Conservation (phyloP, 2,329 filamentous ascomycete species). For the Trichoderma sp. region DNA sequence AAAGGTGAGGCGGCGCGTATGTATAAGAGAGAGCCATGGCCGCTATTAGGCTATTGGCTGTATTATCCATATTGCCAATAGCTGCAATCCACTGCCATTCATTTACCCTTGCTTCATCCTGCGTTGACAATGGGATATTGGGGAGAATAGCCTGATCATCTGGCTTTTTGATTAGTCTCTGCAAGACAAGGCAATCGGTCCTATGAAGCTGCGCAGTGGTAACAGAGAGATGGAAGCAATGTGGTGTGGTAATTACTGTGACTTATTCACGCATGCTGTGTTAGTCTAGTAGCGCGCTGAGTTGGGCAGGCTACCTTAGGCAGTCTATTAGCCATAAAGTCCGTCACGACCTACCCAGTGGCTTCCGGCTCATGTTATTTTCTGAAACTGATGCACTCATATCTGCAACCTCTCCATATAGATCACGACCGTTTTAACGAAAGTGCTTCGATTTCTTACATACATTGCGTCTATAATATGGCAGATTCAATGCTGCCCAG, state of each 20-base stretch:
- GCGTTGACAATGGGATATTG: background rate
- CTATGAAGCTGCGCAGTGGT: background rate
- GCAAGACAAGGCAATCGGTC: background rate
- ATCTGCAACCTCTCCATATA: background rate
- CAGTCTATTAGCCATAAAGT: no score
- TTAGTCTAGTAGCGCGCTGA: no score
- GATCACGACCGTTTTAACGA: no score
- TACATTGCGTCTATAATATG: no score
- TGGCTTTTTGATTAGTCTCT: background rate
- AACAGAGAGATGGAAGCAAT: background rate
- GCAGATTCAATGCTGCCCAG: background rate
- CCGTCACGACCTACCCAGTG: no score
- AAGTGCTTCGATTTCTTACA: no score
- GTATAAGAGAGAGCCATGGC: background rate
- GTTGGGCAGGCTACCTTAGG: no score
- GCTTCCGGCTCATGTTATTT: background rate
- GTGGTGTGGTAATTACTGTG: background rate
- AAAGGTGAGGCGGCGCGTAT: background rate
- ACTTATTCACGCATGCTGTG: background rate
- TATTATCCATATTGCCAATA: constrained; percentile 23
- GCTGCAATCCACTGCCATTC: background rate
- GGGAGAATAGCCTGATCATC: background rate
- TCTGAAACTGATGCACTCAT: no score
- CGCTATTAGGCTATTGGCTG: constrained; percentile 19
- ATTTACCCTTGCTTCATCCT: background rate